A percentile compares a stretch with the other conserved stretches of the same genome.
These are phyloP conservation scores for Bruguiera hainesii DNA, from an alignment of 441 rosid species.

Conservation along the genomic window DNA sequence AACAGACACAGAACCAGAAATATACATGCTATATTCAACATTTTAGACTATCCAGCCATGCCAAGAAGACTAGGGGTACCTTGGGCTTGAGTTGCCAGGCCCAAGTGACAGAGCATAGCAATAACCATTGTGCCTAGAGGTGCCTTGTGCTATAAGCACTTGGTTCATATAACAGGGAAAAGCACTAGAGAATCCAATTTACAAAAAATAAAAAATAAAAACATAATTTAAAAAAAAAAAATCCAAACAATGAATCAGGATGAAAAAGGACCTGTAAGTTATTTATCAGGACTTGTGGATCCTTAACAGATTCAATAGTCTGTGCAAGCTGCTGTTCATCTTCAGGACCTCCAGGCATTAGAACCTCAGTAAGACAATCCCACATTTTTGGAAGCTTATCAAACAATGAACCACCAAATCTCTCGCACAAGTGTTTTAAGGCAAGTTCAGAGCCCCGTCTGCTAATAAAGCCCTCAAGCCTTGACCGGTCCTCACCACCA, in stretches of 20 bases:
- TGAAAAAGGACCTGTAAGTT: conserved; percentile 75
- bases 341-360: conserved; percentile 49
- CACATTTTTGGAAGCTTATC: conserved; percentile 96
- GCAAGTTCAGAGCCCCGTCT: conserved; percentile 98
- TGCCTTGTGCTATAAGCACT: too few species aligned
- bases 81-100: too few species aligned
- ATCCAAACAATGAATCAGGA: conserved; percentile 7
- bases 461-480: conserved; percentile 87
- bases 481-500: conserved; percentile 90
- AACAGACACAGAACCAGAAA: too few species aligned
- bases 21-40: too few species aligned
- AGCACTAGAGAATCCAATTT: neutral
- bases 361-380: conserved; percentile 95
- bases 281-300: conserved; percentile 91
- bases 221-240: neutral
- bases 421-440: conserved; percentile 71
- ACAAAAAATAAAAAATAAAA: neutral
- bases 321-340: conserved; percentile 48
- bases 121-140: too few species aligned
- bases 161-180: too few species aligned
- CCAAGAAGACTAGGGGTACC: too few species aligned
- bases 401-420: conserved; percentile 79
- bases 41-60: too few species aligned
- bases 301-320: conserved; percentile 56
- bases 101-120: too few species aligned